phyloP scores from a whole-genome alignment of 2,329 filamentous ascomycete genomes.

The Aspergillus pseudotamarii region DNA sequence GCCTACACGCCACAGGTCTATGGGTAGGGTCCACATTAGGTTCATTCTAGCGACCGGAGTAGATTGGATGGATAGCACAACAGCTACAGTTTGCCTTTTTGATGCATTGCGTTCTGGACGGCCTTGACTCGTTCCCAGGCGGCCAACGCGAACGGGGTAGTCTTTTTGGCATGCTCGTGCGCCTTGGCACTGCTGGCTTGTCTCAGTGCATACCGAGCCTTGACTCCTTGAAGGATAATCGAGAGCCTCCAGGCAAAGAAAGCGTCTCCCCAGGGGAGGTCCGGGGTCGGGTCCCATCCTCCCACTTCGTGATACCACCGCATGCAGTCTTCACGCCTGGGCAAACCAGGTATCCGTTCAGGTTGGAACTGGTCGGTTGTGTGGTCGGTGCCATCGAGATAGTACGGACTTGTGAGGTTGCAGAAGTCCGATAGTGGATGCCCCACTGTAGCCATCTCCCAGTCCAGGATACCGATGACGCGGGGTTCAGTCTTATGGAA shows the following conservation, averaged over 20 bases:
- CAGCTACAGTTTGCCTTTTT: slow-evolving; percentile 49
- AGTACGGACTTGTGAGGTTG: slow-evolving; percentile 64
- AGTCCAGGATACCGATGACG: slow-evolving; percentile 93
- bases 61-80: background rate
- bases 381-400: slow-evolving; percentile 37
- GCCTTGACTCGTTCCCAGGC: slow-evolving; percentile 73
- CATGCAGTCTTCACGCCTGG: slow-evolving; percentile 60
- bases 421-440: slow-evolving; percentile 89
- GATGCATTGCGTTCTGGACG: slow-evolving; percentile 42
- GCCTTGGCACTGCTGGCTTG: slow-evolving; percentile 91
- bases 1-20: background rate
- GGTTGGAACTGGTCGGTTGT: slow-evolving; percentile 59
- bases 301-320: slow-evolving; percentile 69
- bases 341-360: slow-evolving; percentile 67
- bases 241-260: slow-evolving; percentile 63
- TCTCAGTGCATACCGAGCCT: slow-evolving; percentile 77
- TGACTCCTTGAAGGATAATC: slow-evolving; percentile 84
- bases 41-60: background rate
- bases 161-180: slow-evolving; percentile 68
- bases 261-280: slow-evolving; percentile 65
- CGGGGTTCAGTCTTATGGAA: slow-evolving; percentile 86
- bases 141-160: slow-evolving; percentile 72
- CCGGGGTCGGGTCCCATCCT: slow-evolving; percentile 68
- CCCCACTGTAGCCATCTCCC: slow-evolving; percentile 98
- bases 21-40: background rate